Conservation (phyloP, 2,329 filamentous ascomycete genomes). For the Aphanocladium album region DNA sequence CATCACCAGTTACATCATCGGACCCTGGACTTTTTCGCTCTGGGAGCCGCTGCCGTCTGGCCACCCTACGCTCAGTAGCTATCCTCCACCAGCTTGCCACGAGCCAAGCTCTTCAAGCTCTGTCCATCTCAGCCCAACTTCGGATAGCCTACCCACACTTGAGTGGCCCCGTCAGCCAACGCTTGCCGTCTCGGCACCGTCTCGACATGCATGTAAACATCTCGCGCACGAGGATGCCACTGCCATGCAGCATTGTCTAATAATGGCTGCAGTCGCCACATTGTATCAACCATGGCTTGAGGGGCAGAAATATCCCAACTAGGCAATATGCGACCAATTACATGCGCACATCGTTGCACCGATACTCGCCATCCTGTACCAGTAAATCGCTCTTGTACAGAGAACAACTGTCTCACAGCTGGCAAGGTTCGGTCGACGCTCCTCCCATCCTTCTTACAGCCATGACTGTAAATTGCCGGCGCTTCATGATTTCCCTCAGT, state of each 20-base stretch:
- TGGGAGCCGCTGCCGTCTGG: too few species aligned
- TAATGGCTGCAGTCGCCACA: neutral
- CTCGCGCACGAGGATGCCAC: neutral
- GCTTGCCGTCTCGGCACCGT: neutral
- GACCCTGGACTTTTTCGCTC: too few species aligned
- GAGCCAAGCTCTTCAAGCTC: neutral
- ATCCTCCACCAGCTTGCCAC: neutral
- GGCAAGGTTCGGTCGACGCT: neutral
- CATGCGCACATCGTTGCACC: neutral
- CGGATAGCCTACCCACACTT: neutral
- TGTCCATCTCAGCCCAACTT: slow-evolving; percentile 2
- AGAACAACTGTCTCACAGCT: too few species aligned
- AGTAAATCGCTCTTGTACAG: neutral
- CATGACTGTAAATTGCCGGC: slow-evolving; percentile 4
- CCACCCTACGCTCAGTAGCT: too few species aligned
- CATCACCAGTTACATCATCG: slow-evolving; percentile 1
- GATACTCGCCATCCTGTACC: too few species aligned
- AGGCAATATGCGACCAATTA: neutral
- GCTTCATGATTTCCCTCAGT: neutral
- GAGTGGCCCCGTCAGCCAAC: neutral
- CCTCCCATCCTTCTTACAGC: too few species aligned
- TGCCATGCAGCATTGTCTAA: neutral
- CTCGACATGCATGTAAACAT: neutral
- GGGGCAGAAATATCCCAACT: neutral
- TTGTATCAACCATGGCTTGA: neutral